Evolutionary conservation across 768 basidiomycete genomes (phyloP).

Genomic region (Roridomyces roridus): DNA sequence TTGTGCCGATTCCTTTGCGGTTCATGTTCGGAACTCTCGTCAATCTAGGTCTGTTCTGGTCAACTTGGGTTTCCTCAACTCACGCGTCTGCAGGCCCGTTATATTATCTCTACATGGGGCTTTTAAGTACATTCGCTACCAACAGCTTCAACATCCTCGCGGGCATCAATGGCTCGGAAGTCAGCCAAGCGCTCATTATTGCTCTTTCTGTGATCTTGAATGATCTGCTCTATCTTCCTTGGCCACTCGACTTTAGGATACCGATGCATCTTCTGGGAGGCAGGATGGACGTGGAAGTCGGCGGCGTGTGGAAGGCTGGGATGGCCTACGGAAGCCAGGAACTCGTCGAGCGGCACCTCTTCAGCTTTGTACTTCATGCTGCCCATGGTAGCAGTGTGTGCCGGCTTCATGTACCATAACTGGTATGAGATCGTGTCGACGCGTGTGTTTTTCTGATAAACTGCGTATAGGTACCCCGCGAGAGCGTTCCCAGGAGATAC

Average conservation of each 20-base stretch:
- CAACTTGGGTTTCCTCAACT: background rate
- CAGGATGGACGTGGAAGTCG: conserved; percentile 71
- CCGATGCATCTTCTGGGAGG: conserved; percentile 74
- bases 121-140: conserved; percentile 95
- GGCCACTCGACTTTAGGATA: conserved; percentile 76
- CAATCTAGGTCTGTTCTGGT: conserved; percentile 76
- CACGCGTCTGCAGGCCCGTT: conserved; percentile 68
- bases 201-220: conserved; percentile 90
- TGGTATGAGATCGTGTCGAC: conserved; percentile 61
- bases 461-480: conserved; percentile 84
- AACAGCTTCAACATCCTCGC: conserved; percentile 99
- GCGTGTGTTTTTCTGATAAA: conserved; percentile 4
- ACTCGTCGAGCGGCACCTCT: conserved; percentile 91
- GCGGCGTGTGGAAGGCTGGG: conserved; percentile 82
- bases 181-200: conserved; percentile 91
- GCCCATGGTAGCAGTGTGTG: conserved; percentile 89
- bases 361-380: conserved; percentile 98
- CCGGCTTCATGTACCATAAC: conserved; percentile 93
- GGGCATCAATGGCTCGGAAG: conserved; percentile 97
- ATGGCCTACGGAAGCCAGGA: conserved; percentile 87
- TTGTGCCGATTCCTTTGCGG: conserved; percentile 86
- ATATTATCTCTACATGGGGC: conserved; percentile 96
- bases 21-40: conserved; percentile 76
- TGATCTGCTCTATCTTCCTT: conserved; percentile 93
- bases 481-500: conserved; percentile 96